Evolutionary conservation across 306 rosid genomes (phyloP), one percentile per base, ranked within the genome.

Genomic region (Pterocarpus santalinus): DNA sequence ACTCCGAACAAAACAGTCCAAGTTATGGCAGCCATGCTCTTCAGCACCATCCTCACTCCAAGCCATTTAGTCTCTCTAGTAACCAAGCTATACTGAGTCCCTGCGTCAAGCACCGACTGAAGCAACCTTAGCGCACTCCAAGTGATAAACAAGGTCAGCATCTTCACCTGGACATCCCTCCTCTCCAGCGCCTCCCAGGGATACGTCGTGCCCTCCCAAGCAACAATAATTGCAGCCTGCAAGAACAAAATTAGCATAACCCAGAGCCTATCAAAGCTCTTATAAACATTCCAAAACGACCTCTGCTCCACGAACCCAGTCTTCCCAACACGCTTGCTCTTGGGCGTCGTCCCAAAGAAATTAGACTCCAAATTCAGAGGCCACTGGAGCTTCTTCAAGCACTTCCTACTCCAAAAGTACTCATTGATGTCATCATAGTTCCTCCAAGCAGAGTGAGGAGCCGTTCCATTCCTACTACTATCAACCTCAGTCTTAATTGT

Each of bases 261-360:
- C 98, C 98, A 94, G 13, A 94, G 86, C 90, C 86, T 92, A 78
- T 94, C 98, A 70, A 94, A 94, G 78, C 97, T 91, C 90, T 96
- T 82, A 47, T 90, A 92, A 61, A 94, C 30, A 79, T 94, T 94
- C 98, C 97, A 94, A 72, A 94, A 94, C 8, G 98, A 91, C 89
- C 98, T 92, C 81, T 89, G 97, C 87, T 94, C 98, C 79, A 94
- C 98, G 75, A 90, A 94, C 12, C 98, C 98, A 0, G 98, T 94
- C 92, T 94, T 94, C 87, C 98, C 98, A 1, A 94, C 92, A 8
- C 97, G 84, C 60, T 13, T 77, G 0, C 6, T 72, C 87, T 92
- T 94, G 0, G 88, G 86, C 1, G 91, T 82, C 2, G 92, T 92
- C 28, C 88, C 87, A 16, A 94, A 83, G 82, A 94, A 94, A 70